Base-by-base conservation (phyloP, 495 filamentous ascomycete species). In the Penicillium cosmopolitanum region DNA sequence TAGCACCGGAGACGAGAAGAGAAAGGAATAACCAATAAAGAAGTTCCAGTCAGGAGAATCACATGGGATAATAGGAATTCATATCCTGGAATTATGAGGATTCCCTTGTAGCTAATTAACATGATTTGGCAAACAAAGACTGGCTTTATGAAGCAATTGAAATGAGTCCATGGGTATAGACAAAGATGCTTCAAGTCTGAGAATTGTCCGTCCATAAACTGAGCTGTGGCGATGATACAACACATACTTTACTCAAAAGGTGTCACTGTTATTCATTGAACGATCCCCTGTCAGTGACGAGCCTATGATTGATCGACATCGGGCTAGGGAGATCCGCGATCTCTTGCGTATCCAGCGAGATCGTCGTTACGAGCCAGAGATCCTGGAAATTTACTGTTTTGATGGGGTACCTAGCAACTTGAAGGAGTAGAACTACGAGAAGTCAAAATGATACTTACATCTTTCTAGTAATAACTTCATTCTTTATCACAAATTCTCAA, bases 271-370 rank as follows among this genome's bases (percentile, higher is more conserved):
- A 16, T 9, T 18, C n/a, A 10, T 46, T 38, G 34, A n/a, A 31
- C 21, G 62, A 70, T 66, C 62, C 67, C 62, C 65, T 70, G 62
- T 66, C 67, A 68, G 58, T 53, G 51, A 60, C 25, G 51, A 60
- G 60, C 64, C 25, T 42, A 56, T 58, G 53, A 59, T 64, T 28
- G 62, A 70, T 70, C 65, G 60, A 57, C 56, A 56, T 40, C 13
- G 46, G 44, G 21, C 33, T 25, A 44, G 57, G 50, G 59, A n/a
- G 57, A 65, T 56, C 44, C 16, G 25, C 35, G 62, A 64, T 68
- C 64, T 48, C 51, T 33, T 23, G 40, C 44, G 38, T 21, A 58
- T 60, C 33, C 53, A 56, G n/a, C 31, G 33, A 52, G 42, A 58
- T 54, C 53, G 50, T 13, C n/a, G 15, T 54, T 56, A 44, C 52